Evolutionary conservation across 2,329 filamentous ascomycete genomes (phyloP).

Genomic region (Neofusicoccum umdonicola): DNA sequence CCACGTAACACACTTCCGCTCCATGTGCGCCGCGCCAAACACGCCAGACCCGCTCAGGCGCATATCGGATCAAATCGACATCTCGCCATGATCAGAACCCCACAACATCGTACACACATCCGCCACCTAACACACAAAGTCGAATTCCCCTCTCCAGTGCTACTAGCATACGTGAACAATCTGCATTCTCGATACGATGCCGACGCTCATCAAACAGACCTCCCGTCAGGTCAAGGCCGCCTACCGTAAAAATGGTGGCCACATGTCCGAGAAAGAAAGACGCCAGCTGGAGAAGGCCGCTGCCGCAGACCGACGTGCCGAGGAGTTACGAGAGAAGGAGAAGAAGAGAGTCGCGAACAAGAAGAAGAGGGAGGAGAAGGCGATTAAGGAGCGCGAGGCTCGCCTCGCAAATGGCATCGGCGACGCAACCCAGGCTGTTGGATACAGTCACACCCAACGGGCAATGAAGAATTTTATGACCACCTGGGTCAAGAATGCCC

Average conservation of each 20-base stretch:
- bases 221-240: slow-evolving; percentile 34
- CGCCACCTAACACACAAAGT: not conserved
- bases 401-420: slow-evolving; percentile 33
- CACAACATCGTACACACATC: not conserved
- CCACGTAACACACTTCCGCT: no score
- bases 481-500: slow-evolving; percentile 32
- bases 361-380: slow-evolving; percentile 29
- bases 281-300: slow-evolving; percentile 31
- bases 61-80: no score
- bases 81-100: no score
- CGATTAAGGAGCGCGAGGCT: slow-evolving; percentile 30
- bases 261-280: slow-evolving; percentile 27
- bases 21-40: no score
- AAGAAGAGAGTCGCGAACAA: slow-evolving; percentile 20
- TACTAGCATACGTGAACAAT: no score
- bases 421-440: slow-evolving; percentile 38
- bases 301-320: slow-evolving; percentile 34
- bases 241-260: slow-evolving; percentile 30
- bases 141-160: not conserved
- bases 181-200: not conserved
- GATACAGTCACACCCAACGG: slow-evolving; percentile 38
- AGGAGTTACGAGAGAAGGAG: slow-evolving; percentile 33
- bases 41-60: no score
- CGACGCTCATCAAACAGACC: slow-evolving; percentile 25
- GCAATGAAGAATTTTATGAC: slow-evolving; percentile 28